Base-by-base conservation (phyloP, 2,329 filamentous ascomycete species). In the Botrytis elliptica region DNA sequence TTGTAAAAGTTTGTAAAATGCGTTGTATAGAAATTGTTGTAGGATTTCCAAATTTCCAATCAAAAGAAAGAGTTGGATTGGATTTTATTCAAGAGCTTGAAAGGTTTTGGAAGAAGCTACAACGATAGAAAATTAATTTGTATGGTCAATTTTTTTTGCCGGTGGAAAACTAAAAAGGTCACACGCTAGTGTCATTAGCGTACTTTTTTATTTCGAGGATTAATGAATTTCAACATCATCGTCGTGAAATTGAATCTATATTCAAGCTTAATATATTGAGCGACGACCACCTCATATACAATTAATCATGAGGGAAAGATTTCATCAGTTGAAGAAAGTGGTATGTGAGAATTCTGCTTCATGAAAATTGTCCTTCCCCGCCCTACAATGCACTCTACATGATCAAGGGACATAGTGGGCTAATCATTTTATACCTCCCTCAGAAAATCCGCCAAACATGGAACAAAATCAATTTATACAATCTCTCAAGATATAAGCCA, bases 381-480 rank as follows among this genome's bases (percentile, higher is more conserved):
- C 40, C 25, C 40, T 64, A n/a, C n/a, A 70, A 38, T 33, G 42
- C 69, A 49, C 33, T 64, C 10, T 5, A 14, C 20, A 38, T 12
- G 29, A 36, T 16, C 40, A 16, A 29, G 29, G 16, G n/a, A 52
- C 9, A 29, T 22, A 5, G 20, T 33, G 59, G 33, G n/a, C 64
- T 69, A 69, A 73, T 29, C 42, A 29, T 25, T 25, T n/a, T 5
- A 22, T 42, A 40, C 36, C 10, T 20, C 64, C 71, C 82, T 29
- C 36, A 98, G 95, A 97, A 94, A 92, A 83, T 97, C 83, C 92
- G 95, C 80, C 93, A 96, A 86, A 94, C 94, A 86, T 98, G 95
- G 96, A 97, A 94, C 87, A 97, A 97, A 85, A 94, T 94, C 87
- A 97, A 97, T 82, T 88, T 99, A 76, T 99, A 93, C 89, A 98